Conservation (phyloP, 2,329 filamentous ascomycete genomes). For the Pseudogymnoascus destructans region DNA sequence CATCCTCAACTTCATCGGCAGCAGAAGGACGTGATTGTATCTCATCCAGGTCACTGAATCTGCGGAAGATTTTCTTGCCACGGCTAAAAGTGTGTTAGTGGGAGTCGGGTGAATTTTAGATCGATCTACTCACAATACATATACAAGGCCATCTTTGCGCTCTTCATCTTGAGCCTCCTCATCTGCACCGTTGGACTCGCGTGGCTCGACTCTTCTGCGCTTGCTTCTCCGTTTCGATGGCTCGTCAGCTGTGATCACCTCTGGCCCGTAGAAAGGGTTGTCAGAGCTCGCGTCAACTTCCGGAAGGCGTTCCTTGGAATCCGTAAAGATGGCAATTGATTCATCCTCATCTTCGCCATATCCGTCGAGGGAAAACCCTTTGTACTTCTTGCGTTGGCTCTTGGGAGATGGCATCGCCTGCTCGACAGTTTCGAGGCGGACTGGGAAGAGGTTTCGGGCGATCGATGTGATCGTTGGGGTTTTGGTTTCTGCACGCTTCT, state of each 20-base stretch:
- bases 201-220: slow-evolving; percentile 33
- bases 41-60: slow-evolving; percentile 29
- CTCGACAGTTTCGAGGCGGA: slow-evolving; percentile 31
- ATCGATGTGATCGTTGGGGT: slow-evolving; percentile 39
- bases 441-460: slow-evolving; percentile 49
- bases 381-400: slow-evolving; percentile 47
- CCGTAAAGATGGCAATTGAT: slow-evolving; percentile 62
- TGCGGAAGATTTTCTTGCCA: slow-evolving; percentile 66
- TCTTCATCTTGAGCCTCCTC: slow-evolving; percentile 33
- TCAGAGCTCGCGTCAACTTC: slow-evolving; percentile 49
- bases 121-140: slow-evolving; percentile 57
- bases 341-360: slow-evolving; percentile 41
- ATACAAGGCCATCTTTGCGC: slow-evolving; percentile 61
- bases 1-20: slow-evolving; percentile 22
- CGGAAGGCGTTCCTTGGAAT: slow-evolving; percentile 66
- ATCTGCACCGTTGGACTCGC: slow-evolving; percentile 20
- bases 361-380: slow-evolving; percentile 41
- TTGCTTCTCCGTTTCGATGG: slow-evolving; percentile 40
- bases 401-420: slow-evolving; percentile 46
- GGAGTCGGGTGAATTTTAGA: slow-evolving; percentile 3
- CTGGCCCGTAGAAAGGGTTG: slow-evolving; percentile 56
- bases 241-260: slow-evolving; percentile 22
- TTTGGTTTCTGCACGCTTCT: slow-evolving; percentile 39
- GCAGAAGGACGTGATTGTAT: slow-evolving; percentile 11
- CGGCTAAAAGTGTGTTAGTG: slow-evolving; percentile 40